phyloP scores from a whole-genome alignment of 1,284 basidiomycete species.

The Malassezia pachydermatis region DNA sequence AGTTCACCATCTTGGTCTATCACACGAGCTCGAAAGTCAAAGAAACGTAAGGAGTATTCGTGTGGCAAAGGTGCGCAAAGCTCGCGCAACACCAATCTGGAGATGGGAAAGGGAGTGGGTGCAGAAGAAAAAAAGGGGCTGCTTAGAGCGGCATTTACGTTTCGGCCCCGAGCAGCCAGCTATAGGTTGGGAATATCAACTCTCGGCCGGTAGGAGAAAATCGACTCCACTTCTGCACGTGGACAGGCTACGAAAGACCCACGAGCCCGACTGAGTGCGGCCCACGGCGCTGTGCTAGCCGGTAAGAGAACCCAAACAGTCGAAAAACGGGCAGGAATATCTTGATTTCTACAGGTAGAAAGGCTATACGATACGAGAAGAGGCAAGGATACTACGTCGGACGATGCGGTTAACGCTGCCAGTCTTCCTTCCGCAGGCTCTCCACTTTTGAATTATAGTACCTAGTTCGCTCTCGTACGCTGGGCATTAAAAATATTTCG shows the following conservation, averaged over 20 bases:
- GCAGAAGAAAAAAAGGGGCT: conserved; percentile 15
- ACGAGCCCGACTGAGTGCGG: no score
- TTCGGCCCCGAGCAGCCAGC: not conserved
- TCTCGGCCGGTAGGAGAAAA: conserved; percentile 8
- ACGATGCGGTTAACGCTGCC: no score
- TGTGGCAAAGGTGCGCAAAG: conserved; percentile 15
- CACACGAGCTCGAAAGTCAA: conserved; percentile 12
- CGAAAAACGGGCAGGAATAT: no score
- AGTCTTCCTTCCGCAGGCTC: no score
- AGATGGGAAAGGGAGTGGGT: not conserved
- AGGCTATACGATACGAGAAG: no score
- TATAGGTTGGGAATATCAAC: not conserved
- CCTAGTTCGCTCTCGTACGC: no score
- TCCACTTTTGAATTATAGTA: no score
- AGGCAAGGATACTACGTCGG: no score
- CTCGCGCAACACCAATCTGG: conserved; percentile 13
- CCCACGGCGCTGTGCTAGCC: no score
- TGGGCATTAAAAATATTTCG: no score
- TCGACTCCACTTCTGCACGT: not conserved
- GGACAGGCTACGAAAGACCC: not conserved
- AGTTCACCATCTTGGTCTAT: conserved; percentile 28
- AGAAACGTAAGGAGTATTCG: conserved; percentile 2
- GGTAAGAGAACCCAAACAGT: no score
- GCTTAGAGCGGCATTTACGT: not conserved
- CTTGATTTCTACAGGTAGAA: no score